Evolutionary conservation across 139 green algal species (phyloP).

Genomic region (Haematococcus sp.): DNA sequence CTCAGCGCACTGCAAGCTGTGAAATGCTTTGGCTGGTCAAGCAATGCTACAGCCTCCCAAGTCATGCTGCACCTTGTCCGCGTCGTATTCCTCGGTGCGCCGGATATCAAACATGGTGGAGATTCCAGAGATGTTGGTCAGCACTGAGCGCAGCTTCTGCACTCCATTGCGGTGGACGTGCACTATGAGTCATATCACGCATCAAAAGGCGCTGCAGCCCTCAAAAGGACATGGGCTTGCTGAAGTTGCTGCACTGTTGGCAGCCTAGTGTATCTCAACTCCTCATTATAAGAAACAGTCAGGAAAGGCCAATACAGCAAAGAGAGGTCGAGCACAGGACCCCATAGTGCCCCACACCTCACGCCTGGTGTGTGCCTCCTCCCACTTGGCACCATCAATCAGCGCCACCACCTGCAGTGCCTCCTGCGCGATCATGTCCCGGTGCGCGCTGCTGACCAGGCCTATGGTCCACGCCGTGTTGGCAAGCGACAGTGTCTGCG

Average conservation of each 20-base stretch:
- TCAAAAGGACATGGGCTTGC: too few relatives aligned
- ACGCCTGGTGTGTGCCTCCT: constrained; percentile 34
- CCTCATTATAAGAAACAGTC: too few relatives aligned
- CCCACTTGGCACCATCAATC: constrained; percentile 39
- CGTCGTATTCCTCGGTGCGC: constrained; percentile 52
- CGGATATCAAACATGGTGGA: constrained; percentile 64
- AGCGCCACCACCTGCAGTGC: constrained; percentile 15
- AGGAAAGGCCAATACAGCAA: too few relatives aligned
- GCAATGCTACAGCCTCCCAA: too few relatives aligned
- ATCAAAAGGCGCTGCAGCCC: too few relatives aligned
- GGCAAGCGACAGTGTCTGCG: constrained; percentile 55
- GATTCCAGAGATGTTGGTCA: constrained; percentile 38
- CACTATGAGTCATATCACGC: too few relatives aligned
- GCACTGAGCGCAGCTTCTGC: background rate
- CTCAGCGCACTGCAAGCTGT: too few relatives aligned
- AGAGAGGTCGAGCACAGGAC: too few relatives aligned
- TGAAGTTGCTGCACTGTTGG: too few relatives aligned
- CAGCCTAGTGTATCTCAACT: too few relatives aligned
- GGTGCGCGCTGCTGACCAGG: constrained; percentile 45
- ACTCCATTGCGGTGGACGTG: background rate
- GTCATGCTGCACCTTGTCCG: constrained; percentile 11
- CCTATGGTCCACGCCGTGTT: constrained; percentile 48
- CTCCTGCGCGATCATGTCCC: constrained; percentile 23
- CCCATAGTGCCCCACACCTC: constrained; percentile 3
- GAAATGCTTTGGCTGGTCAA: too few relatives aligned